A percentile compares a stretch with the other conserved stretches of the same genome.
These are phyloP conservation scores for Thielaviopsis populi DNA, from an alignment of 2,329 filamentous ascomycete genomes.

Conservation along the genomic window DNA sequence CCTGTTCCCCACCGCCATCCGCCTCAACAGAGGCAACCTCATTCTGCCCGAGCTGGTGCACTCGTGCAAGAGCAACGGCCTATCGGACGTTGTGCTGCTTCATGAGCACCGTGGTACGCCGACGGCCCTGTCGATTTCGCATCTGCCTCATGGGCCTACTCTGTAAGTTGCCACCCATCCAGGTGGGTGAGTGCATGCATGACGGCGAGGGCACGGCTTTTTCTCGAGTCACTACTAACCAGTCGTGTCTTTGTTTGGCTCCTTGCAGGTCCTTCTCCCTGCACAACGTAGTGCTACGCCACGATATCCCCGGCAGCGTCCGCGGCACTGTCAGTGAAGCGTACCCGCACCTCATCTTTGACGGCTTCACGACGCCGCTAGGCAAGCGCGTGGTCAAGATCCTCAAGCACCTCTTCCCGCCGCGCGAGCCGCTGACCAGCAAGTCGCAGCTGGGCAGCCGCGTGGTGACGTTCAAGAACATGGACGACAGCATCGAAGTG, in stretches of 20 bases:
- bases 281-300: slow-evolving; percentile 82
- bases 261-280: slow-evolving; percentile 61
- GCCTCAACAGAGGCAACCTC: slow-evolving; percentile 81
- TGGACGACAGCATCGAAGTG: slow-evolving; percentile 86
- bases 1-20: slow-evolving; percentile 68
- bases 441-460: slow-evolving; percentile 68
- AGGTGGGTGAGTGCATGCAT: too few species aligned
- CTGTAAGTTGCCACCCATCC: slow-evolving; percentile 32
- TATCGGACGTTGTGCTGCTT: slow-evolving; percentile 73
- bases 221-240: slow-evolving; percentile 35
- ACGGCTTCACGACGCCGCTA: slow-evolving; percentile 71
- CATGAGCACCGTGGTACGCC: slow-evolving; percentile 90
- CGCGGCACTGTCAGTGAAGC: slow-evolving; percentile 80
- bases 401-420: slow-evolving; percentile 86
- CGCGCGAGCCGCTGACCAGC: slow-evolving; percentile 57
- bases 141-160: slow-evolving; percentile 75
- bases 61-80: slow-evolving; percentile 63
- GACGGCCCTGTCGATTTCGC: slow-evolving; percentile 73
- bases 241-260: neutral
- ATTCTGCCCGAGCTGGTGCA: slow-evolving; percentile 73
- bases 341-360: slow-evolving; percentile 91
- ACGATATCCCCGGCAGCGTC: slow-evolving; percentile 79
- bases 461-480: slow-evolving; percentile 87
- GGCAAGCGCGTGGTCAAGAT: slow-evolving; percentile 78
- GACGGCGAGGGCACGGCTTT: too few species aligned